Evolutionary conservation across 1,284 basidiomycete species (phyloP).

Genomic region (Trichosporon ovoides): DNA sequence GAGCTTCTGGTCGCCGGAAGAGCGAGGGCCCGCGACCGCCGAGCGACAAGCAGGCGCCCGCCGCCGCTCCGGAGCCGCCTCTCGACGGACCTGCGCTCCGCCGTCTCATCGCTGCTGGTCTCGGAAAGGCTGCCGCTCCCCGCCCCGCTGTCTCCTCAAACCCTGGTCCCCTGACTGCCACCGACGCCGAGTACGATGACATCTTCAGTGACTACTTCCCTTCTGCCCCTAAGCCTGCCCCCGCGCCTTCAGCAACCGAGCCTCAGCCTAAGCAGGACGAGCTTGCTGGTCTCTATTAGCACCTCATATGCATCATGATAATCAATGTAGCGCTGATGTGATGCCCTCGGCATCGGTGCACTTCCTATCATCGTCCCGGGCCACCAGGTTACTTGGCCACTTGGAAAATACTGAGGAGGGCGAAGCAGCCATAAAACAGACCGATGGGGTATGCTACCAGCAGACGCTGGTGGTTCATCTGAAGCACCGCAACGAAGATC

Average conservation of each 20-base stretch:
- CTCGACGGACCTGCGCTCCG: constrained; percentile 67
- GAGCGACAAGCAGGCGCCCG: neutral
- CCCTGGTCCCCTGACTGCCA: constrained; percentile 20
- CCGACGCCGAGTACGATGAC: constrained; percentile 43
- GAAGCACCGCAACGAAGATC: constrained; percentile 89
- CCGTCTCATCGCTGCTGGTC: constrained; percentile 63
- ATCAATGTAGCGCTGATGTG: neutral
- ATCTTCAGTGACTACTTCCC: constrained; percentile 43
- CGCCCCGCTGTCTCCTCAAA: constrained; percentile 28
- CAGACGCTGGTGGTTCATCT: constrained; percentile 87
- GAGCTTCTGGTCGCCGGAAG: constrained; percentile 30
- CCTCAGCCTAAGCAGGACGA: constrained; percentile 35
- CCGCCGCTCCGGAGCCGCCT: constrained; percentile 45
- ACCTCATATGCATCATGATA: constrained; percentile 7
- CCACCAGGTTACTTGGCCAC: constrained; percentile 31
- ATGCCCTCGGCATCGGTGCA: neutral
- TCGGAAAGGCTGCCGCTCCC: constrained; percentile 58
- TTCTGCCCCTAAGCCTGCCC: constrained; percentile 38
- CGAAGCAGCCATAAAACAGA: constrained; percentile 86
- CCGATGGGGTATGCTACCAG: constrained; percentile 92
- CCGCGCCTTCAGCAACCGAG: constrained; percentile 20
- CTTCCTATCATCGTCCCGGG: constrained; percentile 3
- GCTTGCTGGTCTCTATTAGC: constrained; percentile 40
- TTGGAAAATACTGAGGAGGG: constrained; percentile 62
- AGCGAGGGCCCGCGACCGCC: constrained; percentile 8